Percentiles rank a stretch among this genome's conserved stretches.
Conservation (phyloP, 805 yeast genomes). For the Wickerhamiella kurtzmanii region DNA sequence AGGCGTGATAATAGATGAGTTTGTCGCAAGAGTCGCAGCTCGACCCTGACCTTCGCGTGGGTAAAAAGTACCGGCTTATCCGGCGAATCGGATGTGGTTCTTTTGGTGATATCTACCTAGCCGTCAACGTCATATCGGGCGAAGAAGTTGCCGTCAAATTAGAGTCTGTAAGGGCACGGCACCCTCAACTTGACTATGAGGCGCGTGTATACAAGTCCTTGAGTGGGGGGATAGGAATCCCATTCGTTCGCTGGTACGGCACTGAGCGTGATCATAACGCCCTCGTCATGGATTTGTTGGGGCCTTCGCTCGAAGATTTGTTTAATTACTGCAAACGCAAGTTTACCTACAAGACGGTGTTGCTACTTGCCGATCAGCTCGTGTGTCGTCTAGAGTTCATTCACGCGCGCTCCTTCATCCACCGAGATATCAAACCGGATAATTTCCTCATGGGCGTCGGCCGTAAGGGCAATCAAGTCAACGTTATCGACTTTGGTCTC, state of each 20-base stretch:
- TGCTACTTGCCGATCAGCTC: slow-evolving; percentile 92
- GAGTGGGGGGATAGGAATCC: slow-evolving; percentile 94
- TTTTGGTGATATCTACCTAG: slow-evolving; percentile 89
- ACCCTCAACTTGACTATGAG: slow-evolving; percentile 94
- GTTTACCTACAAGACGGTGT: slow-evolving; percentile 77
- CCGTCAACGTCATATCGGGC: slow-evolving; percentile 82
- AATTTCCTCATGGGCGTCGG: slow-evolving; percentile 92
- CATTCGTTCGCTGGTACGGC: slow-evolving; percentile 94
- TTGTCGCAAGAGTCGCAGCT: slow-evolving; percentile 4
- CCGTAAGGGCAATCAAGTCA: slow-evolving; percentile 79
- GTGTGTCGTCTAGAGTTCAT: slow-evolving; percentile 70
- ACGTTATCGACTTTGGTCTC: slow-evolving; percentile 96
- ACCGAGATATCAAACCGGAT: slow-evolving; percentile 95
- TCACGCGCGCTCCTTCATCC: slow-evolving; percentile 81
- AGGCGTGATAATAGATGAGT: neutral
- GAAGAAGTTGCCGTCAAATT: slow-evolving; percentile 96
- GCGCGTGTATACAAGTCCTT: slow-evolving; percentile 89
- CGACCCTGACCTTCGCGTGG: slow-evolving; percentile 59
- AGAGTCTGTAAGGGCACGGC: slow-evolving; percentile 80
- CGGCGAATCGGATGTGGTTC: slow-evolving; percentile 95
- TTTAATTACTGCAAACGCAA: slow-evolving; percentile 97
- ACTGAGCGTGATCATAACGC: slow-evolving; percentile 94
- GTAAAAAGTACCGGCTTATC: slow-evolving; percentile 86
- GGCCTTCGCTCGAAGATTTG: slow-evolving; percentile 90
- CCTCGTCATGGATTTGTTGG: slow-evolving; percentile 89